Evolutionary conservation across 2,329 filamentous ascomycete genomes (phyloP).

Genomic region (Bipolaris bicolor): DNA sequence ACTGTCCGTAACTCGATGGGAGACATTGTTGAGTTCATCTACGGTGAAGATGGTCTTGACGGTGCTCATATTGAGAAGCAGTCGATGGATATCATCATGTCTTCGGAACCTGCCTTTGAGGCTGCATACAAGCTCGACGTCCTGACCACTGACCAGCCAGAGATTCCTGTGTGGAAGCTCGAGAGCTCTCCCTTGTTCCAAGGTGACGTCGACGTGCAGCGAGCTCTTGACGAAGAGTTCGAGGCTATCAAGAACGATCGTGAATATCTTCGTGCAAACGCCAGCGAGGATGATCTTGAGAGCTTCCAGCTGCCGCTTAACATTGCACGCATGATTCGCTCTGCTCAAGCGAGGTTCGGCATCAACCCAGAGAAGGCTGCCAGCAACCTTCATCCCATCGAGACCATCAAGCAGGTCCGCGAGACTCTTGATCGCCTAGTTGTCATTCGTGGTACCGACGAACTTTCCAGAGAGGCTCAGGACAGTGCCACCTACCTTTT

Average conservation of each 20-base stretch:
- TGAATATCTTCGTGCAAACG: slow-evolving; percentile 71
- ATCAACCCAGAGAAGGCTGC: slow-evolving; percentile 78
- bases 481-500: slow-evolving; percentile 86
- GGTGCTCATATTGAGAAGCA: slow-evolving; percentile 94
- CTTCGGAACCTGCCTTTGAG: slow-evolving; percentile 78
- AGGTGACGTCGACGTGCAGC: slow-evolving; percentile 86
- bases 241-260: slow-evolving; percentile 79
- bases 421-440: slow-evolving; percentile 77
- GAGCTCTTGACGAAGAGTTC: slow-evolving; percentile 86
- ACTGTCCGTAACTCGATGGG: slow-evolving; percentile 96
- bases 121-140: slow-evolving; percentile 85
- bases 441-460: slow-evolving; percentile 84
- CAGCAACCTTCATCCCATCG: slow-evolving; percentile 86
- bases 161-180: slow-evolving; percentile 71
- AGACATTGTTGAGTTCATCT: slow-evolving; percentile 95
- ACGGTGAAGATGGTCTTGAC: slow-evolving; percentile 96
- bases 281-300: slow-evolving; percentile 75
- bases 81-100: slow-evolving; percentile 81
- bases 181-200: slow-evolving; percentile 86
- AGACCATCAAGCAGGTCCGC: slow-evolving; percentile 82
- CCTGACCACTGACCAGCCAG: slow-evolving; percentile 72
- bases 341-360: slow-evolving; percentile 86
- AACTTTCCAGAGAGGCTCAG: slow-evolving; percentile 84
- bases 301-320: slow-evolving; percentile 93
- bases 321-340: slow-evolving; percentile 86